Evolutionary conservation across 441 rosid genomes (phyloP).

Genomic region (Euphorbia schlechtendalii): DNA sequence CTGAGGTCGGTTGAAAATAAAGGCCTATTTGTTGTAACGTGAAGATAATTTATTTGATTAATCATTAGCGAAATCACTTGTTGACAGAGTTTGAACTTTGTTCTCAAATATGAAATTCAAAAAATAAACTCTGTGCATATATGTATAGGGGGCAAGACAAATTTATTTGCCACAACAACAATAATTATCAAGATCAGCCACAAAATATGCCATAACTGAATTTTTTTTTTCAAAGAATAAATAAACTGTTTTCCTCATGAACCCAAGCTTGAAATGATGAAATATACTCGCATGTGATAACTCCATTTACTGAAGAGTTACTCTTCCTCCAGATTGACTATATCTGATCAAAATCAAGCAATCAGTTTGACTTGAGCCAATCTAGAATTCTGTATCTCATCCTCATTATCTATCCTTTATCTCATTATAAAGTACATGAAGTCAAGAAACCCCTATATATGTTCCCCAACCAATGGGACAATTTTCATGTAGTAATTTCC

Average conservation of each 20-base stretch:
- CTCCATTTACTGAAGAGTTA: background rate
- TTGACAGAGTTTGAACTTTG: background rate
- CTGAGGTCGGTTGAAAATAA: no score
- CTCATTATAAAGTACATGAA: constrained; percentile 10
- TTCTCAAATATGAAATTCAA: no score
- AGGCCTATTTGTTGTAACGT: no score
- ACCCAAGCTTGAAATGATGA: background rate
- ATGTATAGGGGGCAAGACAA: background rate
- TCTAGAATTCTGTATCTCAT: constrained; percentile 8
- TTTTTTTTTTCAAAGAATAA: no score
- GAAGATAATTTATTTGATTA: background rate
- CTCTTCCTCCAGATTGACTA: constrained; percentile 1
- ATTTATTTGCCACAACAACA: background rate
- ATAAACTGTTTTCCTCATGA: no score
- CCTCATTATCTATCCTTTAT: constrained; percentile 8
- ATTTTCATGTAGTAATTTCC: constrained; percentile 17
- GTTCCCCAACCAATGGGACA: constrained; percentile 16
- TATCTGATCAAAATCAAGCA: background rate
- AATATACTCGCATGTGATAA: background rate
- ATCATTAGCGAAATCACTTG: background rate
- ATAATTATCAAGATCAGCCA: no score
- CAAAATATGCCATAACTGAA: no score
- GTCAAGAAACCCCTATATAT: constrained; percentile 10
- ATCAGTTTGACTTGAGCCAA: constrained; percentile 7
- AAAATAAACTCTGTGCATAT: no score